These are phyloP conservation scores for Sporothrix mexicana DNA, from an alignment of 2,329 filamentous ascomycete species.

Conservation along the genomic window DNA sequence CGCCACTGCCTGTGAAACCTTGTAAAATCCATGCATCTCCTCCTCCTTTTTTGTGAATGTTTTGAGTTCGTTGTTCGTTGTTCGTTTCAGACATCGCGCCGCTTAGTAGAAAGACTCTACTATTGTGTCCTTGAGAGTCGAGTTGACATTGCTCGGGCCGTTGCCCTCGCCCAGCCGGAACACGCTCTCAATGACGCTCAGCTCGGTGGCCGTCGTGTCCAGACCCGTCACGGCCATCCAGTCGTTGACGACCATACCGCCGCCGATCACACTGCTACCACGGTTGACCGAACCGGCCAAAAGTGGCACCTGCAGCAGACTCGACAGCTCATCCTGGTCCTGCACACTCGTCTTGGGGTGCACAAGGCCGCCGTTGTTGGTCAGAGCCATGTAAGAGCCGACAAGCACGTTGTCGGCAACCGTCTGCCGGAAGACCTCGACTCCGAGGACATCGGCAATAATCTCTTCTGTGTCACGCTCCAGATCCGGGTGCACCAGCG, in stretches of 20 bases:
- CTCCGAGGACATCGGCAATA: conserved; percentile 88
- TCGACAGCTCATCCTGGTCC: conserved; percentile 96
- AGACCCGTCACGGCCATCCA: conserved; percentile 94
- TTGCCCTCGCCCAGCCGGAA: conserved; percentile 91
- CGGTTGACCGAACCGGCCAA: conserved; percentile 94
- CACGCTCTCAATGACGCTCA: conserved; percentile 94
- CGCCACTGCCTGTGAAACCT: conserved; percentile 31
- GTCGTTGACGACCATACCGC: conserved; percentile 96
- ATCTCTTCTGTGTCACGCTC: conserved; percentile 99
- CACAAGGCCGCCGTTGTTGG: conserved; percentile 94
- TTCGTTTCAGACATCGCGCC: conserved; percentile 26
- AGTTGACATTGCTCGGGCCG: conserved; percentile 78
- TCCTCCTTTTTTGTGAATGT: conserved; percentile 20
- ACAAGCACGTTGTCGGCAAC: conserved; percentile 97
- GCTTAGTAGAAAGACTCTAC: conserved; percentile 96
- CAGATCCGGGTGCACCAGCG: conserved; percentile 92
- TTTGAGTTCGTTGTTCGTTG: neutral
- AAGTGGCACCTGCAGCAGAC: conserved; percentile 90
- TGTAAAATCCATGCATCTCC: neutral
- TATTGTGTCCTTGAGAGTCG: conserved; percentile 93
- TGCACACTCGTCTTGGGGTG: conserved; percentile 97
- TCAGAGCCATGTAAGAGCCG: conserved; percentile 94
- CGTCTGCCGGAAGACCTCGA: conserved; percentile 91
- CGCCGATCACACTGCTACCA: conserved; percentile 92
- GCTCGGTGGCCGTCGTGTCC: conserved; percentile 95